These are phyloP conservation scores for Rhynchosporium secalis DNA, from an alignment of 2,329 filamentous ascomycete genomes.

Conservation along the genomic window DNA sequence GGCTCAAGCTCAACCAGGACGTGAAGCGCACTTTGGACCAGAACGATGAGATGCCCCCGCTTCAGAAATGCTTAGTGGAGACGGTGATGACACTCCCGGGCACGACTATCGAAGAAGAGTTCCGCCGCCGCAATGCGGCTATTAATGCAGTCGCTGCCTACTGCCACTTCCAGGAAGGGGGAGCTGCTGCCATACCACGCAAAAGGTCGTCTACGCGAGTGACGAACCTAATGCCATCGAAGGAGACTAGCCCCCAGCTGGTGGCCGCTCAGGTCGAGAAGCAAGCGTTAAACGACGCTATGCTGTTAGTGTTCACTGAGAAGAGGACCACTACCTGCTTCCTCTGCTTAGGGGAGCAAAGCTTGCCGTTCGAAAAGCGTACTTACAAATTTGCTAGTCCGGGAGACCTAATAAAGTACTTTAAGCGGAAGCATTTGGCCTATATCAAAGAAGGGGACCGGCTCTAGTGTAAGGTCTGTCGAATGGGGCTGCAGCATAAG, in stretches of 20 bases:
- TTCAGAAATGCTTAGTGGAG: slow-evolving; percentile 35
- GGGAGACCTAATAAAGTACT: neutral
- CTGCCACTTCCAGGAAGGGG: slow-evolving; percentile 27
- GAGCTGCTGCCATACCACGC: slow-evolving; percentile 23
- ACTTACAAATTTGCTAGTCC: slow-evolving; percentile 26
- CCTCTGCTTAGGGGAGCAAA: slow-evolving; percentile 28
- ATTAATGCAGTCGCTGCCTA: slow-evolving; percentile 37
- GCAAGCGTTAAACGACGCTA: too few relatives aligned
- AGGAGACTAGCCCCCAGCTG: slow-evolving; percentile 25
- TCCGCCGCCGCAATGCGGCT: slow-evolving; percentile 30
- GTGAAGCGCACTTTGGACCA: slow-evolving; percentile 14
- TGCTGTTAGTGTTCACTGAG: slow-evolving; percentile 30
- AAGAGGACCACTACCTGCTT: slow-evolving; percentile 29
- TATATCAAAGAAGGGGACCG: slow-evolving; percentile 29
- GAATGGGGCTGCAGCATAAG: slow-evolving; percentile 29
- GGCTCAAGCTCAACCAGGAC: slow-evolving; percentile 21
- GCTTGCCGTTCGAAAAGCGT: slow-evolving; percentile 27
- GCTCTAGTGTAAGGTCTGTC: slow-evolving; percentile 27
- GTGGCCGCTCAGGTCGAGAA: slow-evolving; percentile 24
- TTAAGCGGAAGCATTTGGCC: too few relatives aligned
- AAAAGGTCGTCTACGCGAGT: slow-evolving; percentile 21
- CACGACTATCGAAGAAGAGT: slow-evolving; percentile 27
- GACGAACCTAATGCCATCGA: slow-evolving; percentile 23
- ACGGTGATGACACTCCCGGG: slow-evolving; percentile 35
- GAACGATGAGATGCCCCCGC: slow-evolving; percentile 28